phyloP scores from a whole-genome alignment of 164 flowering plant genomes.

The Vitis amurensis region DNA sequence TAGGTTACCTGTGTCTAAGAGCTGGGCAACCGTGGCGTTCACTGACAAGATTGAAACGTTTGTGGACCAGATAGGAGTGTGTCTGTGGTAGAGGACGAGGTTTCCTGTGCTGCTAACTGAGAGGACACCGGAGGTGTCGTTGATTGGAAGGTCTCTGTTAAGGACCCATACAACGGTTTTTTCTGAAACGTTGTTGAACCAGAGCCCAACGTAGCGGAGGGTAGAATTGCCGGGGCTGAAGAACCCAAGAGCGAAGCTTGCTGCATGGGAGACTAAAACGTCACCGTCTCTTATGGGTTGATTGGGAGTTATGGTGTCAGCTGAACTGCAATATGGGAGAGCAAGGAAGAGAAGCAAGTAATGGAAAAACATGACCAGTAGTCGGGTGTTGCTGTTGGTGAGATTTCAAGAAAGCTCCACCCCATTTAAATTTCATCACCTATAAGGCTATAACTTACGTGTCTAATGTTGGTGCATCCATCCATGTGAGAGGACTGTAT shows the following conservation, averaged over 20 bases:
- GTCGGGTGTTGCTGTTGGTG: background rate
- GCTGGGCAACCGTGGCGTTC: slow-evolving; percentile 12
- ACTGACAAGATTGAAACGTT: slow-evolving; percentile 15
- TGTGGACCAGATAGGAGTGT: slow-evolving; percentile 34
- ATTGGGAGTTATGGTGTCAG: slow-evolving; percentile 20
- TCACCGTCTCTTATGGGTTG: slow-evolving; percentile 30
- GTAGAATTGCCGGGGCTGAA: slow-evolving; percentile 37
- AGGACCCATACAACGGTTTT: slow-evolving; percentile 50
- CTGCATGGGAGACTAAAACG: slow-evolving; percentile 18
- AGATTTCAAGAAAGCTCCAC: background rate
- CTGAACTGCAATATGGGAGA: slow-evolving; percentile 4
- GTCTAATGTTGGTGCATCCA: too few species aligned
- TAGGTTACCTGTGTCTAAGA: slow-evolving; percentile 44
- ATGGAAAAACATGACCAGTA: slow-evolving; percentile 6
- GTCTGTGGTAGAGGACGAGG: slow-evolving; percentile 14
- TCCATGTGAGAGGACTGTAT: too few species aligned
- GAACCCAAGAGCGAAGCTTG: slow-evolving; percentile 42
- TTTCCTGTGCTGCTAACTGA: slow-evolving; percentile 18
- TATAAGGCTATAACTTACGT: too few species aligned
- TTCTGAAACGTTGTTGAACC: slow-evolving; percentile 29
- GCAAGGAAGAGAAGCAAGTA: slow-evolving; percentile 5
- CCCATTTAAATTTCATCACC: too few species aligned
- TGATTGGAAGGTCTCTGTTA: slow-evolving; percentile 41
- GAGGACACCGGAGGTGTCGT: slow-evolving; percentile 23
- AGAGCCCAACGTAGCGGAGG: slow-evolving; percentile 35